These are phyloP conservation scores for Fraxinus albicans DNA, from an alignment of 305 asterid genomes.

Conservation along the genomic window DNA sequence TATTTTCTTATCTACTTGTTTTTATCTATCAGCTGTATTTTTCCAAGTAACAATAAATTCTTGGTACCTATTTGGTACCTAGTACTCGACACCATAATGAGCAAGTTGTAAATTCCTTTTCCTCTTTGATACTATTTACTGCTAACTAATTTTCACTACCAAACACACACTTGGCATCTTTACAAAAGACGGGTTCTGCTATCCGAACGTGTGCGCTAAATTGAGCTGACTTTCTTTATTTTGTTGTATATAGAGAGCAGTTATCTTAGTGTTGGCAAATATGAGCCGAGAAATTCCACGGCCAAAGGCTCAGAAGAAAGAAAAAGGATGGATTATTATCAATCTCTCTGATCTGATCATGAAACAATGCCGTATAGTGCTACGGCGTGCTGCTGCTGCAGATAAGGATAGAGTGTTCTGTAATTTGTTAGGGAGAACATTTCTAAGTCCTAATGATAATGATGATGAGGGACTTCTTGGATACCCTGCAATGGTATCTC, in stretches of 20 bases:
- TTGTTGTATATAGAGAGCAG: constrained; percentile 76
- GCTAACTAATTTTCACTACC: background rate
- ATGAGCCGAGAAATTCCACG: constrained; percentile 53
- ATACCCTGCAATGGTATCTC: constrained; percentile 90
- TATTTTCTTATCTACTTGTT: constrained; percentile 24
- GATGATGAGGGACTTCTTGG: constrained; percentile 92
- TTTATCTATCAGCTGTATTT: constrained; percentile 7
- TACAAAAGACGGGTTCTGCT: background rate
- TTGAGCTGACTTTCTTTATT: constrained; percentile 13
- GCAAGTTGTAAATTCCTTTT: background rate
- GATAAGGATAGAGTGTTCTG: constrained; percentile 86
- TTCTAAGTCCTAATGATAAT: constrained; percentile 65
- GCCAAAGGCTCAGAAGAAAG: constrained; percentile 70
- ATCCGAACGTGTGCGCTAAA: background rate
- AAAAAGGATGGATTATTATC: constrained; percentile 49
- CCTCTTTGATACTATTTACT: background rate
- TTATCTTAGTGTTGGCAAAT: constrained; percentile 63
- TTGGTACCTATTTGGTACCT: background rate
- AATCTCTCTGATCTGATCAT: constrained; percentile 62
- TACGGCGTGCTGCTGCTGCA: constrained; percentile 64
- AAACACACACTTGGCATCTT: background rate
- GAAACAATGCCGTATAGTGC: constrained; percentile 86
- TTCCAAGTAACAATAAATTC: background rate
- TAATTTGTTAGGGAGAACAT: constrained; percentile 79
- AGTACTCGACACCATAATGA: background rate